A percentile compares a stretch with the other conserved stretches of the same genome.
Evolutionary conservation across 345 rosid species (phyloP).

Genomic region (Brassica cretica): DNA sequence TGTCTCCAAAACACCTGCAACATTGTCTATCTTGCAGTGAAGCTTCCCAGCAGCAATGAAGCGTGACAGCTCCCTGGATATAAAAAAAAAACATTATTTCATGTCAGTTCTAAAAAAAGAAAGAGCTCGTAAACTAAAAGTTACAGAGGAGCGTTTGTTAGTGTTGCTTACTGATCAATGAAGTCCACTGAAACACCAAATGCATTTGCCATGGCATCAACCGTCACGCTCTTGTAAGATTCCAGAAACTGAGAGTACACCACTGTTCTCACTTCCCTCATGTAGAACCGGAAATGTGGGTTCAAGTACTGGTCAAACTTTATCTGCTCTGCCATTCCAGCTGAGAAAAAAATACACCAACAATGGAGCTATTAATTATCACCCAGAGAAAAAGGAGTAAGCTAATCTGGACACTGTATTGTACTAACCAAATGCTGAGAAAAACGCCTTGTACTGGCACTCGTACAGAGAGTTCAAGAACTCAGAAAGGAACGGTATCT

Average conservation of each 20-base stretch:
- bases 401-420: slow-evolving; percentile 1
- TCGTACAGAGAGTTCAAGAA: slow-evolving; percentile 73
- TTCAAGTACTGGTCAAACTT: slow-evolving; percentile 86
- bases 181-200: slow-evolving; percentile 92
- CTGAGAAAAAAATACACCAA: slow-evolving; percentile 46
- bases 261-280: slow-evolving; percentile 94
- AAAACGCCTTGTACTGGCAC: slow-evolving; percentile 89
- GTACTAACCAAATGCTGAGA: slow-evolving; percentile 86
- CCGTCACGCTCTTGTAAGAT: slow-evolving; percentile 94
- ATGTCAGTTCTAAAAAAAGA: neutral
- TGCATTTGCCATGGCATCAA: slow-evolving; percentile 98
- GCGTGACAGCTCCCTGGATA: slow-evolving; percentile 81
- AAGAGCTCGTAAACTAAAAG: neutral
- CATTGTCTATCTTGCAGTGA: slow-evolving; percentile 99
- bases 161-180: slow-evolving; percentile 79
- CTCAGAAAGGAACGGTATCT: slow-evolving; percentile 52
- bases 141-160: neutral
- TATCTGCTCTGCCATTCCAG: slow-evolving; percentile 83
- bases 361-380: neutral
- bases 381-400: neutral
- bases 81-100: neutral
- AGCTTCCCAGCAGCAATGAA: slow-evolving; percentile 98
- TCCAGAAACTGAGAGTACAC: slow-evolving; percentile 96
- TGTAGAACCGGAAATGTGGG: slow-evolving; percentile 95
- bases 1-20: slow-evolving; percentile 96